phyloP scores from a whole-genome alignment of 2,329 filamentous ascomycete species.

The Monosporascus sp. region DNA sequence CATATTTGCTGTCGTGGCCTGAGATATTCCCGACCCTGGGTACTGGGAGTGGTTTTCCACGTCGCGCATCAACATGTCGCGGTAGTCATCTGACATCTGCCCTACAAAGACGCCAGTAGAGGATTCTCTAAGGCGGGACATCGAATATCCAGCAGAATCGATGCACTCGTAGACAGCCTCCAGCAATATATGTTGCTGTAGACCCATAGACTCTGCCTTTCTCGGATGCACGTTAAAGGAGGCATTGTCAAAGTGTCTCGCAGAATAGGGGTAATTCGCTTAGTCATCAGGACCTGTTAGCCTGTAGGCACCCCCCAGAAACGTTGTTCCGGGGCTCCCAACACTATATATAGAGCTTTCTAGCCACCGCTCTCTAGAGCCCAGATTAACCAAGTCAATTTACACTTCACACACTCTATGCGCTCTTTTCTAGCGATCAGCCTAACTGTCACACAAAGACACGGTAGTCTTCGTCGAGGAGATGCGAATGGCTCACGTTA shows the following conservation, averaged over 20 bases:
- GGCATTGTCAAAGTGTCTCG: conserved; percentile 1
- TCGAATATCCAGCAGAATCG: conserved; percentile 21
- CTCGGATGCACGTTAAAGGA: conserved; percentile 4
- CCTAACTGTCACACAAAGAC: too few relatives aligned
- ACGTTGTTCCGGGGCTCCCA: too few relatives aligned
- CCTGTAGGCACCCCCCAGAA: too few relatives aligned
- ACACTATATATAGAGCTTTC: too few relatives aligned
- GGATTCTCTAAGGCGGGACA: too few relatives aligned
- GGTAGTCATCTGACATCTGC: conserved; percentile 37
- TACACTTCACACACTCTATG: too few relatives aligned
- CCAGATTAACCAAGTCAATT: too few relatives aligned
- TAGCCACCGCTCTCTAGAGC: too few relatives aligned
- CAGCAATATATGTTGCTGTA: conserved; percentile 33
- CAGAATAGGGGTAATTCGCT: too few relatives aligned
- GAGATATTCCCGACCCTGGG: conserved; percentile 48
- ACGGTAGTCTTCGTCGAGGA: not conserved
- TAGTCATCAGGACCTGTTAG: too few relatives aligned
- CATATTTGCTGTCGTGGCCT: conserved; percentile 50
- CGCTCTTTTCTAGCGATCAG: too few relatives aligned
- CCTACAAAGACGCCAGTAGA: not conserved
- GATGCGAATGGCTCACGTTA: not conserved
- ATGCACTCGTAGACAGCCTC: conserved; percentile 47
- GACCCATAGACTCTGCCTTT: conserved; percentile 14
- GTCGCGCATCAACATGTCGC: conserved; percentile 45
- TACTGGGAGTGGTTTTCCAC: conserved; percentile 46